Evolutionary conservation across 225 moss, liverwort and hornwort species (phyloP).

Genomic region (Physcomitrium patens): DNA sequence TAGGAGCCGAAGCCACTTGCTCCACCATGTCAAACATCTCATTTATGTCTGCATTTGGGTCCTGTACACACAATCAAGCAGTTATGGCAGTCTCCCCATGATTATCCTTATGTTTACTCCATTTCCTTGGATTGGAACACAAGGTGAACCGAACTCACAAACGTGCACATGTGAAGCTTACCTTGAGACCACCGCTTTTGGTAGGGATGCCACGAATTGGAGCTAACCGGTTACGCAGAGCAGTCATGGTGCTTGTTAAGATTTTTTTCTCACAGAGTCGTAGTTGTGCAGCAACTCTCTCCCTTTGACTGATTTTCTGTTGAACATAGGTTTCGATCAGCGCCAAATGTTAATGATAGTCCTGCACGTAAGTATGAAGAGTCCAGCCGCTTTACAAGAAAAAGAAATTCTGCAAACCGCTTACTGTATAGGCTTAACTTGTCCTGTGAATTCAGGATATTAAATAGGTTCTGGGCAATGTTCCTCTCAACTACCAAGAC

Average conservation of each 20-base stretch:
- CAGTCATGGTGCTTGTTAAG: conserved; percentile 84
- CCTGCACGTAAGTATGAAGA: conserved; percentile 3
- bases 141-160: neutral
- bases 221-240: conserved; percentile 84
- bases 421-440: no score
- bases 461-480: no score
- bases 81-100: no score
- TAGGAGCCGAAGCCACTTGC: conserved; percentile 91
- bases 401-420: neutral
- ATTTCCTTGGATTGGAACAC: neutral
- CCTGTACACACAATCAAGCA: conserved; percentile 43
- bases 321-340: conserved; percentile 1
- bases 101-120: no score
- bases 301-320: conserved; percentile 63
- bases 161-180: conserved; percentile 19
- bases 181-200: conserved; percentile 95
- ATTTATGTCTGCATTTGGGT: conserved; percentile 90
- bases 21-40: conserved; percentile 99
- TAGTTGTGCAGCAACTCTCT: conserved; percentile 85
- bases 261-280: conserved; percentile 86
- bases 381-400: neutral
- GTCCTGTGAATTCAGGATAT: no score
- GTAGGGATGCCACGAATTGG: conserved; percentile 92
- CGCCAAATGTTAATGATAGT: neutral
- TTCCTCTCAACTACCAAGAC: neutral